A percentile compares a stretch with the other conserved stretches of the same genome.
phyloP scores from a whole-genome alignment of 2,329 filamentous ascomycete species.

The Penicillium thymicola region DNA sequence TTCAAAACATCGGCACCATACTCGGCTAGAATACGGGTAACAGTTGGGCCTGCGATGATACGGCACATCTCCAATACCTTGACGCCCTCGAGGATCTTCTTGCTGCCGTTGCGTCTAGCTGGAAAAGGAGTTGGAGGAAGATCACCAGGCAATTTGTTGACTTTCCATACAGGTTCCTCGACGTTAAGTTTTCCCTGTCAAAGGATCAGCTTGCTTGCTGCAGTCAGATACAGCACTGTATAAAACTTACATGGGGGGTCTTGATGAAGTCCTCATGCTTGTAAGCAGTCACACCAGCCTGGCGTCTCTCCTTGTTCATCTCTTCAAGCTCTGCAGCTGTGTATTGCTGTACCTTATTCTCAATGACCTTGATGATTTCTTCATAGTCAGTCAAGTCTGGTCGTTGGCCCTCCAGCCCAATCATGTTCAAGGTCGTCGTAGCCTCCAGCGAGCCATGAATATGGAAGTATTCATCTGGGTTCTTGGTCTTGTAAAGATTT shows the following conservation, averaged over 20 bases:
- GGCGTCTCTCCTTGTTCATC: constrained; percentile 54
- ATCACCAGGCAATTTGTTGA: constrained; percentile 29
- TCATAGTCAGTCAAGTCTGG: constrained; percentile 61
- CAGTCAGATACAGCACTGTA: not conserved
- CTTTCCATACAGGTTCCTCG: constrained; percentile 37
- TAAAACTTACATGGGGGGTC: constrained; percentile 51
- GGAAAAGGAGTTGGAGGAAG: constrained; percentile 29
- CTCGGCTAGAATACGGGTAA: constrained; percentile 68
- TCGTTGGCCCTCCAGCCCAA: constrained; percentile 61
- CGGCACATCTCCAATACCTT: constrained; percentile 72
- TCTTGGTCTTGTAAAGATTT: constrained; percentile 67
- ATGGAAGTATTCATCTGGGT: constrained; percentile 67
- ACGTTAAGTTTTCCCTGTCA: constrained; percentile 34
- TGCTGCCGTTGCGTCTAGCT: constrained; percentile 30
- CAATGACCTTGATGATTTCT: constrained; percentile 58
- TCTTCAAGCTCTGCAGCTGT: constrained; percentile 55
- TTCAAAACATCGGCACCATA: constrained; percentile 73
- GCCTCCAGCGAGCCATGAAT: constrained; percentile 73
- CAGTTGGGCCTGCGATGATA: constrained; percentile 72
- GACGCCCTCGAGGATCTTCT: constrained; percentile 53
- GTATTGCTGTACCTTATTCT: constrained; percentile 55
- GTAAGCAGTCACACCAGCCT: constrained; percentile 60
- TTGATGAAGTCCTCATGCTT: constrained; percentile 59
- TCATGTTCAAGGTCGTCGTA: constrained; percentile 65
- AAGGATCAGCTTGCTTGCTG: not conserved